Percentiles rank a stretch among this genome's conserved stretches.
Evolutionary conservation across 768 basidiomycete genomes (phyloP).

Genomic region (Mrakia gelida): DNA sequence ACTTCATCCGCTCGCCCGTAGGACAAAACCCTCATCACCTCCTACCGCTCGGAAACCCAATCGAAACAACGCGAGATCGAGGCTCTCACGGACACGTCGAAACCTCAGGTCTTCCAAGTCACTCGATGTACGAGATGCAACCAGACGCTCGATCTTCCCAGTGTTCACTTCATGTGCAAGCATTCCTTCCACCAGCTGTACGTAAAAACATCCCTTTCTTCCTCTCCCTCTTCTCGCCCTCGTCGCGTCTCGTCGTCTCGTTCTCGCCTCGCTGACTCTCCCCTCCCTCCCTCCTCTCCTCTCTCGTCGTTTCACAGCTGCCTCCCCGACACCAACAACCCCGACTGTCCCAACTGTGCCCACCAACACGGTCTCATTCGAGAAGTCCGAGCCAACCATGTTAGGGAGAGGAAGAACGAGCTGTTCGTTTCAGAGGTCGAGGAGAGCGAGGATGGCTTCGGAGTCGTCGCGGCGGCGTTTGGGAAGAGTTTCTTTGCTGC

Average conservation of each 20-base stretch:
- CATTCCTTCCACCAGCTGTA: slow-evolving; percentile 95
- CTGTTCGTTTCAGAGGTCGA: slow-evolving; percentile 45
- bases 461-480: slow-evolving; percentile 45
- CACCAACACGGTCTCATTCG: slow-evolving; percentile 81
- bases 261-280: slow-evolving; percentile 5
- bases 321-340: slow-evolving; percentile 65
- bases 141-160: slow-evolving; percentile 85
- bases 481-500: slow-evolving; percentile 39
- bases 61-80: slow-evolving; percentile 74
- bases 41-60: slow-evolving; percentile 79
- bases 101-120: slow-evolving; percentile 87
- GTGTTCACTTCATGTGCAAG: slow-evolving; percentile 95
- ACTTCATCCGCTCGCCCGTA: slow-evolving; percentile 40
- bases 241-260: no score
- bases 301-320: slow-evolving; percentile 54
- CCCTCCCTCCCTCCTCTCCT: slow-evolving; percentile 9
- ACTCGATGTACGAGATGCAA: slow-evolving; percentile 86
- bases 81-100: slow-evolving; percentile 69
- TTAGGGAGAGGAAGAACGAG: slow-evolving; percentile 51
- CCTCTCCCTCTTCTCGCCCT: slow-evolving; percentile 6
- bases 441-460: slow-evolving; percentile 46
- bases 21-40: slow-evolving; percentile 82
- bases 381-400: slow-evolving; percentile 83
- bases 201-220: slow-evolving; percentile 34
- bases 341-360: slow-evolving; percentile 84